A percentile compares a stretch with the other conserved stretches of the same genome.
Evolutionary conservation across 768 basidiomycete genomes (phyloP).

Genomic region (Boletus tylopilopsis): DNA sequence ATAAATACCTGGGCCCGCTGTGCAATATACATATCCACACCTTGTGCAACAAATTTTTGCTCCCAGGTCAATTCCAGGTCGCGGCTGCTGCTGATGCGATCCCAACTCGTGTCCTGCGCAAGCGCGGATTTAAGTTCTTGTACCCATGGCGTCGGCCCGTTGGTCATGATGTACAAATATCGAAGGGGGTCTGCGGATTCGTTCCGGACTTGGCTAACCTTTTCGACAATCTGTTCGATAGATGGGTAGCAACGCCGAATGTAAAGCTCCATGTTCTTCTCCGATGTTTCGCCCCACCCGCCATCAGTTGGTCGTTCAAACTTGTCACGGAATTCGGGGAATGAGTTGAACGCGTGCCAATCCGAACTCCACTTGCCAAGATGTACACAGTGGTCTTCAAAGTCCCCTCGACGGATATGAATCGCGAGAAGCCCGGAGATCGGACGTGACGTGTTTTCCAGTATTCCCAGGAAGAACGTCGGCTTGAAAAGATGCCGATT

Average conservation of each 20-base stretch:
- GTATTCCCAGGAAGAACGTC: neutral
- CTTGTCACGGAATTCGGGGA: conserved; percentile 39
- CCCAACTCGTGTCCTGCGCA: conserved; percentile 33
- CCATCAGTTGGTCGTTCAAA: conserved; percentile 30
- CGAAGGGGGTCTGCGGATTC: conserved; percentile 26
- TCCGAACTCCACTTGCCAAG: conserved; percentile 34
- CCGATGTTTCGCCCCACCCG: conserved; percentile 11
- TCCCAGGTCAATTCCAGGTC: conserved; percentile 42
- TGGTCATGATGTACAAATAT: conserved; percentile 47
- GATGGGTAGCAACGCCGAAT: conserved; percentile 41
- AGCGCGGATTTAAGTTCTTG: conserved; percentile 37
- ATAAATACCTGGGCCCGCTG: conserved; percentile 46
- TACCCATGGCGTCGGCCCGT: conserved; percentile 42
- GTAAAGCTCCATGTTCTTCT: conserved; percentile 26
- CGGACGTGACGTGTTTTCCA: conserved; percentile 9
- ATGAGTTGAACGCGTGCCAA: conserved; percentile 45
- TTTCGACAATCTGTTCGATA: conserved; percentile 40
- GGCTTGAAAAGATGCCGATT: conserved; percentile 30
- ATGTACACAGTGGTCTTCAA: conserved; percentile 39
- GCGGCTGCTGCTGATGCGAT: conserved; percentile 37
- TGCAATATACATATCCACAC: conserved; percentile 50
- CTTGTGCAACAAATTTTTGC: conserved; percentile 42
- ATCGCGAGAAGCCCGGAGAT: conserved; percentile 45
- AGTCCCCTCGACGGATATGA: conserved; percentile 53
- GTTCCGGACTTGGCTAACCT: conserved; percentile 33